A percentile compares a stretch with the other conserved stretches of the same genome.
Conservation (phyloP, 2,329 filamentous ascomycete genomes). For the Hypoxylon sp. region DNA sequence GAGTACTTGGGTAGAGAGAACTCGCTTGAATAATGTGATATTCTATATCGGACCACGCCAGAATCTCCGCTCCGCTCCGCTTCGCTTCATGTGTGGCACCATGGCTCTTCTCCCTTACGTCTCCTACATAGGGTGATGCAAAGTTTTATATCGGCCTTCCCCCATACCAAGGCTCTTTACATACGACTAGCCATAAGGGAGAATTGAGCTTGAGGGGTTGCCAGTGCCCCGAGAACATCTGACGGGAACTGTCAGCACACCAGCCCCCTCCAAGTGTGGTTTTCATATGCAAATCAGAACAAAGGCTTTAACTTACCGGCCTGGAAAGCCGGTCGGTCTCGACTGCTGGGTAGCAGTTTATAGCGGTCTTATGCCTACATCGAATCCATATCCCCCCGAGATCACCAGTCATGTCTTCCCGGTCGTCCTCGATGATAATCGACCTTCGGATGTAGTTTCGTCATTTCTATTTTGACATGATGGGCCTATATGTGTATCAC, state of each 20-base stretch:
- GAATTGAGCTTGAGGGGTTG: not conserved
- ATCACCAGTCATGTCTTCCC: not conserved
- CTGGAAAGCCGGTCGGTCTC: not conserved
- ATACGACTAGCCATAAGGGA: not conserved
- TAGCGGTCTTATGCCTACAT: not conserved
- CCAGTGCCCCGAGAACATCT: not conserved
- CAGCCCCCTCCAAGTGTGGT: not conserved
- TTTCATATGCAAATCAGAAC: not conserved
- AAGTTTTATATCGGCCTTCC: not conserved
- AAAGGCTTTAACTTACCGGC: not conserved
- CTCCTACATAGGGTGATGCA: not conserved
- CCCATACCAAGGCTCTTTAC: not conserved
- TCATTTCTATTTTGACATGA: not conserved
- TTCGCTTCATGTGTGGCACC: not conserved
- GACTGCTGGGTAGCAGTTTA: not conserved
- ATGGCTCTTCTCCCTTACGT: slow-evolving; percentile 1
- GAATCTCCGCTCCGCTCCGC: not conserved
- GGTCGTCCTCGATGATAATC: no score
- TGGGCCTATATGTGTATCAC: not conserved
- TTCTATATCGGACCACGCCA: not conserved
- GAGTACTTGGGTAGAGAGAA: slow-evolving; percentile 11
- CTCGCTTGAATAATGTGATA: not conserved
- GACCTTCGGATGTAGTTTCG: no score
- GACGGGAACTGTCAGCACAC: not conserved
- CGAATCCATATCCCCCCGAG: not conserved